Base-by-base conservation (phyloP, 139 green algal genomes). In the Auxenochlorella protothecoides region DNA sequence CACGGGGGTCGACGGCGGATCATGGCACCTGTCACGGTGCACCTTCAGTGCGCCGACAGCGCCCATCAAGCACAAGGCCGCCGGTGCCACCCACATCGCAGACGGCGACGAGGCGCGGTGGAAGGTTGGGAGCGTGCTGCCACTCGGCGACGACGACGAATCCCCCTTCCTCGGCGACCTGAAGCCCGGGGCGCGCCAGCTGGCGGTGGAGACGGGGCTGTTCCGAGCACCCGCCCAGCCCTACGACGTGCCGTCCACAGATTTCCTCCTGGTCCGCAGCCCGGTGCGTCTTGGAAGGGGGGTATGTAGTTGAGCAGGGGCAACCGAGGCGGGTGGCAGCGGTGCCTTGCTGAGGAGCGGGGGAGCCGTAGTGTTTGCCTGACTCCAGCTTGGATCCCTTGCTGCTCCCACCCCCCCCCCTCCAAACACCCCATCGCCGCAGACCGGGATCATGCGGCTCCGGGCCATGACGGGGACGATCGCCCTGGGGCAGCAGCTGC, bases 191-290 rank as follows among this genome's bases (percentile, higher is more conserved):
- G 55, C 53, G 27, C 66, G 72, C 59, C 76, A 80, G 60, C 78
- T 88, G 63, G 75, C 80, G 2, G 66, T 85, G 55, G 85, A 84
- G 64, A 79, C 72, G 13, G 69, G 70, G 13, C 66, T 96, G 69
- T 95, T 84, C 69, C 80, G 83, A 55, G 77, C 85, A 0, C 86
- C 87, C 2, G 87, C 81, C 3, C 72, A 74, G 51, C 72, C 81
- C 15, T 83, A 94, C 79, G 14, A 65, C 5, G 63, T 83, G 15
- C 71, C 67, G 4, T 44, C 72, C 51, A 79, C 83, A n/a, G 90
- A 96, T 81, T 96, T 95, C 72, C 68, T 96, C 75, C 78, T 96
- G 6, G 64, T 93, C n/a, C 81, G 89, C 13, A 61, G 63, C 6
- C 64, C 76, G 52, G 72, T 76, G 44, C 54, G 72, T 7, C 3